These are phyloP conservation scores for Debaryomycetaceae sp. DNA, from an alignment of 1,139 yeast genomes.

Conservation along the genomic window DNA sequence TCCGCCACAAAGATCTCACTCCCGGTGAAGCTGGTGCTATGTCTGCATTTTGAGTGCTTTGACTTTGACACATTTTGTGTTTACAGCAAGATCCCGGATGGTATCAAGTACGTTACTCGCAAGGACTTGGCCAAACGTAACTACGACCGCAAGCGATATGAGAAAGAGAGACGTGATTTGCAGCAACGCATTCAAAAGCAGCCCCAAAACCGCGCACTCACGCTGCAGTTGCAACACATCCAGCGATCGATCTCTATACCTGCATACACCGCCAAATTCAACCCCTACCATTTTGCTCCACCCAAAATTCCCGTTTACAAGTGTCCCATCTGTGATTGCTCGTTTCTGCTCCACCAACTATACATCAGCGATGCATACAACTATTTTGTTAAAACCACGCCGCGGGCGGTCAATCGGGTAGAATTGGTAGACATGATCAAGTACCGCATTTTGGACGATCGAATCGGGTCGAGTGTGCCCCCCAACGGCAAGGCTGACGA, in stretches of 20 bases:
- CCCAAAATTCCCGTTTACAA: constrained; percentile 24
- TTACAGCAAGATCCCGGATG: constrained; percentile 32
- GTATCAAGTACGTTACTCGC: constrained; percentile 23
- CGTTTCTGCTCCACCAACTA: constrained; percentile 32
- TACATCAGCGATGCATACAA: constrained; percentile 40
- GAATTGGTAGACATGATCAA: constrained; percentile 34
- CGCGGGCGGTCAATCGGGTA: constrained; percentile 29
- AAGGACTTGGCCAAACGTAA: constrained; percentile 26
- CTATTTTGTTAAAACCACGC: constrained; percentile 39
- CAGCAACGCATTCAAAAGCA: constrained; percentile 4
- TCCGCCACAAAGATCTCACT: constrained; percentile 34
- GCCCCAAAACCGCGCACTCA: constrained; percentile 12
- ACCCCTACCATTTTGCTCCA: constrained; percentile 6
- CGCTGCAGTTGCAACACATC: constrained; percentile 4
- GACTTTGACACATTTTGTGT: constrained; percentile 42
- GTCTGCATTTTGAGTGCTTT: constrained; percentile 45
- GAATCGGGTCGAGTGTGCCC: constrained; percentile 3
- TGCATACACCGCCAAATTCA: constrained; percentile 6
- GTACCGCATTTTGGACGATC: constrained; percentile 32
- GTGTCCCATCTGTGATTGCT: constrained; percentile 40
- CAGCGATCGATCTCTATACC: constrained; percentile 3
- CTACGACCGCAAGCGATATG: constrained; percentile 19
- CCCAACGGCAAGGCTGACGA: constrained; percentile 7
- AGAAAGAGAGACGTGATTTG: constrained; percentile 14
- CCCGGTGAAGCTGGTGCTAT: constrained; percentile 36